These are phyloP conservation scores for Aspergillus steynii DNA, from an alignment of 495 filamentous ascomycete genomes.

Conservation along the genomic window DNA sequence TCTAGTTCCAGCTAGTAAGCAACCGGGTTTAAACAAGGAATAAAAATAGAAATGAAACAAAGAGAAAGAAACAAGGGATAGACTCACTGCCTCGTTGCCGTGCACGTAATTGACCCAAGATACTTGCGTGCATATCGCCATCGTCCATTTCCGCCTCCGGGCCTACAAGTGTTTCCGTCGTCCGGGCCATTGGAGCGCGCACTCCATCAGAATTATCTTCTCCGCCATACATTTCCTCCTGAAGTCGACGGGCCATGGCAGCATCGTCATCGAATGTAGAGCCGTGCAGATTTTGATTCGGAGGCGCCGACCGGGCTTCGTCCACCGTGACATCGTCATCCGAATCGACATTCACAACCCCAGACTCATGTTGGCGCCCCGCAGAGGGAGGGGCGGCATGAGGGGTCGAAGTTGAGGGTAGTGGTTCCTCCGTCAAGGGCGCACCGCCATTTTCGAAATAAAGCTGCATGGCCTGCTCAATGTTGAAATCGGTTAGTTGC, in stretches of 20 bases:
- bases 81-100: conserved; percentile 51
- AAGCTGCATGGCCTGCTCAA: conserved; percentile 83
- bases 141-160: conserved; percentile 60
- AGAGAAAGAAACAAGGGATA: conserved; percentile 12
- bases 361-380: conserved; percentile 53
- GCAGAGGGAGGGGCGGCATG: conserved; percentile 21
- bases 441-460: conserved; percentile 81
- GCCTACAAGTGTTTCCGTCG: conserved; percentile 86
- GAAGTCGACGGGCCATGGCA: conserved; percentile 84
- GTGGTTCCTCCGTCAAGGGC: conserved; percentile 42
- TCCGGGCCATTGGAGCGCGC: conserved; percentile 87
- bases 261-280: conserved; percentile 77
- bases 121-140: conserved; percentile 60
- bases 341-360: conserved; percentile 71
- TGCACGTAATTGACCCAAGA: conserved; percentile 65
- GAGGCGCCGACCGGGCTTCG: conserved; percentile 26
- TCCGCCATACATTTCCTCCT: conserved; percentile 83
- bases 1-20: conserved; percentile 33
- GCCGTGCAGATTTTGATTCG: conserved; percentile 13
- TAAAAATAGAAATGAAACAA: background rate
- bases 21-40: background rate
- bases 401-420: conserved; percentile 33
- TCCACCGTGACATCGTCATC: conserved; percentile 52
- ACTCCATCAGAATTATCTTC: conserved; percentile 61
- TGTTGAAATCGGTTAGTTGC: conserved; percentile 74